Conservation (phyloP, 345 rosid species). For the Luvunga scandens region DNA sequence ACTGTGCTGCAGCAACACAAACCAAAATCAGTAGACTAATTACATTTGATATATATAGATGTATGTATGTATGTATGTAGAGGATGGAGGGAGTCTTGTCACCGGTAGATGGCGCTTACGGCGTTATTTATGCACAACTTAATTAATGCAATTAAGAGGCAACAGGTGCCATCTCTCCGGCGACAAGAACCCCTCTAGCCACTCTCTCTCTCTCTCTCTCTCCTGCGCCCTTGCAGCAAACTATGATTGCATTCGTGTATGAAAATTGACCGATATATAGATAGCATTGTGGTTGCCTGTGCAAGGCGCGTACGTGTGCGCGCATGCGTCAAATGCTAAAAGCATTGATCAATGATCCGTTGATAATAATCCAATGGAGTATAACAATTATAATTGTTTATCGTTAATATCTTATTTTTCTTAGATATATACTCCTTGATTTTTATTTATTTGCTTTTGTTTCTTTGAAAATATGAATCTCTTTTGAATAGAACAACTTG, state of each 20-base stretch:
- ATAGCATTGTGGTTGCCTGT: not conserved
- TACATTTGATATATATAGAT: not conserved
- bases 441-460: too few species aligned
- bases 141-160: not conserved
- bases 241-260: too few species aligned
- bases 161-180: conserved; percentile 18
- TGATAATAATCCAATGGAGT: too few species aligned
- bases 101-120: not conserved
- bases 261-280: too few species aligned
- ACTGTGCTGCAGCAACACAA: not conserved
- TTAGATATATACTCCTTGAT: too few species aligned
- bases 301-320: not conserved
- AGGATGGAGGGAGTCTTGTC: not conserved
- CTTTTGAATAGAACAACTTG: too few species aligned
- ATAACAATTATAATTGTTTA: too few species aligned
- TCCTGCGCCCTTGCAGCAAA: too few species aligned
- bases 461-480: too few species aligned
- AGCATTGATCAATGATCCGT: not conserved
- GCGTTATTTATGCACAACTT: not conserved
- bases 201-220: not conserved
- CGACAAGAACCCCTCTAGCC: not conserved
- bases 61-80: not conserved
- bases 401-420: too few species aligned
- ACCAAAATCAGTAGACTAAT: not conserved
- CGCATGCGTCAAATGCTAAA: not conserved